A percentile compares a stretch with the other conserved stretches of the same genome.
These are phyloP conservation scores for Cicer cuneatum DNA, from an alignment of 306 rosid species.

Conservation along the genomic window DNA sequence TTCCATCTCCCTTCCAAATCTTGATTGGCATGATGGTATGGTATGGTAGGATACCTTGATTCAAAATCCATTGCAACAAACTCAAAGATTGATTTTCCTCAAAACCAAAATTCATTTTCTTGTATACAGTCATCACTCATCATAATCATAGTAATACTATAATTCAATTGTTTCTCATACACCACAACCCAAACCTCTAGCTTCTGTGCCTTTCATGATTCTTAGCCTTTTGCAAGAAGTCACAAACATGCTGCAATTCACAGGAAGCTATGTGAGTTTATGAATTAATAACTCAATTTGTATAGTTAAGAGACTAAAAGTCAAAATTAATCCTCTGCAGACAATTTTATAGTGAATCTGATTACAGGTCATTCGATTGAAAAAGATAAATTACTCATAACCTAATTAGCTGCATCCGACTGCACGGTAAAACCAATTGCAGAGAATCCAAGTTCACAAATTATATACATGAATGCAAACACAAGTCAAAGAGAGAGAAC, in stretches of 20 bases:
- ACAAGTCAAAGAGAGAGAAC: conserved; percentile 37
- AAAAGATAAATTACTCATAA: not conserved
- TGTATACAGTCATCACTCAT: conserved; percentile 7
- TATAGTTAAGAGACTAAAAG: not conserved
- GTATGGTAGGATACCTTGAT: conserved; percentile 9
- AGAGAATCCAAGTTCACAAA: not conserved
- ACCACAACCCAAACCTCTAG: conserved; percentile 79
- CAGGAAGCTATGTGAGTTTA: conserved; percentile 35
- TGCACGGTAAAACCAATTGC: not conserved
- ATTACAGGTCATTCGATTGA: not conserved
- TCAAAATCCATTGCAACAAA: conserved; percentile 56
- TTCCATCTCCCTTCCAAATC: conserved; percentile 48
- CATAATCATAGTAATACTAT: not conserved
- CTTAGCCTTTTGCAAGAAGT: conserved; percentile 88
- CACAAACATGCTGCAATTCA: conserved; percentile 73
- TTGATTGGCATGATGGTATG: conserved; percentile 25
- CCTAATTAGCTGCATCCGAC: not conserved
- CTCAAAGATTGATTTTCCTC: conserved; percentile 46
- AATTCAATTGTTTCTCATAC: conserved; percentile 49
- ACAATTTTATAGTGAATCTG: not conserved
- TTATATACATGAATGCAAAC: not conserved
- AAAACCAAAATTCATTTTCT: conserved; percentile 37
- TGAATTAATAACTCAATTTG: not conserved
- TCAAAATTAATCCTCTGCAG: not conserved
- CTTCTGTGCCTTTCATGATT: conserved; percentile 93